These are phyloP conservation scores for Blastocystis hominis DNA, from an alignment of 352 stramenopile species.

Conservation along the genomic window DNA sequence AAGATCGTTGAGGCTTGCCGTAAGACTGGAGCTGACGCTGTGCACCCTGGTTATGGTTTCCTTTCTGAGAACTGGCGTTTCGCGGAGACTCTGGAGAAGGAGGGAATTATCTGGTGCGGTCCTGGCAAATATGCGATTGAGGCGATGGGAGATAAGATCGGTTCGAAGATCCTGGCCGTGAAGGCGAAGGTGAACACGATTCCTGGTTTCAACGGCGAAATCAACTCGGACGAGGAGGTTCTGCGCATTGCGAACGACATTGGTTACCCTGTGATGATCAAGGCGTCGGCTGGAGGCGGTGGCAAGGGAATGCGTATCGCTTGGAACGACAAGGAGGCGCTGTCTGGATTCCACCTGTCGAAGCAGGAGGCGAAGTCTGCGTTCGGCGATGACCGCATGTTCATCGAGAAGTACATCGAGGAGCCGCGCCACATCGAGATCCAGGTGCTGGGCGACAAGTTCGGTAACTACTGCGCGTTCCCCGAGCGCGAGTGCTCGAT, in stretches of 20 bases:
- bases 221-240: conserved; percentile 71
- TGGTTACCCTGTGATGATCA: conserved; percentile 93
- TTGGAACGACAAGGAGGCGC: conserved; percentile 65
- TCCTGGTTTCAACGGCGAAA: conserved; percentile 78
- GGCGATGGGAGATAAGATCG: conserved; percentile 85
- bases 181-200: conserved; percentile 83
- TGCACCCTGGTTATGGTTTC: conserved; percentile 86
- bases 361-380: too few relatives aligned
- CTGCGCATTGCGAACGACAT: conserved; percentile 79
- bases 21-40: conserved; percentile 75
- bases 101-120: conserved; percentile 80
- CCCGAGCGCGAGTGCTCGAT: too few relatives aligned
- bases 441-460: too few relatives aligned
- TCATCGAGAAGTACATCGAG: too few relatives aligned
- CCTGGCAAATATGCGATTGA: conserved; percentile 74
- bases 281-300: conserved; percentile 83
- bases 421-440: too few relatives aligned
- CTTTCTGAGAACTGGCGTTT: too few relatives aligned
- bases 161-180: conserved; percentile 82
- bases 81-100: too few relatives aligned
- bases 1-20: conserved; percentile 77
- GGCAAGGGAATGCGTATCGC: conserved; percentile 91
- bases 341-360: too few relatives aligned
- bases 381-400: too few relatives aligned
- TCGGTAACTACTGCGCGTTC: too few relatives aligned